These are phyloP conservation scores for Entophlyctis helioformis DNA, from an alignment of 192 early-diverging fungal genomes.

Conservation along the genomic window DNA sequence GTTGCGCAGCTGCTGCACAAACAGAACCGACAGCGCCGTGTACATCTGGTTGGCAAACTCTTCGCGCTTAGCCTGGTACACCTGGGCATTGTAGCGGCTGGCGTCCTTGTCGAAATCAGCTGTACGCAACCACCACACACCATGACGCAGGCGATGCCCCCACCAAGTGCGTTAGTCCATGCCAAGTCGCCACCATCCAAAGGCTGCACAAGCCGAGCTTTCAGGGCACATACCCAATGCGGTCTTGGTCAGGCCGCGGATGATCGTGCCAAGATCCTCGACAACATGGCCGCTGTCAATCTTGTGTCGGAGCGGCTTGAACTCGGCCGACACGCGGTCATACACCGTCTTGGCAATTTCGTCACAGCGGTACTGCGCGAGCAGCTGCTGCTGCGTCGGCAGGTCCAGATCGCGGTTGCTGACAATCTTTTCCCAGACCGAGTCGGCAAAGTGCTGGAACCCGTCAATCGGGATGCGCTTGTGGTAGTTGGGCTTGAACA, in stretches of 20 bases:
- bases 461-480: conserved; percentile 94
- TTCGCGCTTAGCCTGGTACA: conserved; percentile 74
- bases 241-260: conserved; percentile 41
- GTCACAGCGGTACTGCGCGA: conserved; percentile 97
- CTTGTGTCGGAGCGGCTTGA: conserved; percentile 50
- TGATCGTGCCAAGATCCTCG: conserved; percentile 64
- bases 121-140: no score
- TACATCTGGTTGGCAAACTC: conserved; percentile 73
- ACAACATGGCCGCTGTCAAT: conserved; percentile 72
- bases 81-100: conserved; percentile 74
- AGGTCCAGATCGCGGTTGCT: conserved; percentile 93
- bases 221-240: conserved; percentile 12
- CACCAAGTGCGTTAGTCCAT: no score
- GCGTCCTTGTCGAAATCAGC: conserved; percentile 88
- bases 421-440: conserved; percentile 94
- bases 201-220: no score
- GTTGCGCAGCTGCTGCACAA: conserved; percentile 80
- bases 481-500: conserved; percentile 75
- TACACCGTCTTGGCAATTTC: conserved; percentile 80
- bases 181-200: no score
- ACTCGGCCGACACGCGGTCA: conserved; percentile 50
- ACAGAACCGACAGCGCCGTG: conserved; percentile 63
- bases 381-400: conserved; percentile 93
- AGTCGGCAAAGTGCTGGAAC: conserved; percentile 79
- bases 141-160: no score